Conservation (phyloP, 2,329 filamentous ascomycete genomes). For the Ophiocordyceps sinensis region DNA sequence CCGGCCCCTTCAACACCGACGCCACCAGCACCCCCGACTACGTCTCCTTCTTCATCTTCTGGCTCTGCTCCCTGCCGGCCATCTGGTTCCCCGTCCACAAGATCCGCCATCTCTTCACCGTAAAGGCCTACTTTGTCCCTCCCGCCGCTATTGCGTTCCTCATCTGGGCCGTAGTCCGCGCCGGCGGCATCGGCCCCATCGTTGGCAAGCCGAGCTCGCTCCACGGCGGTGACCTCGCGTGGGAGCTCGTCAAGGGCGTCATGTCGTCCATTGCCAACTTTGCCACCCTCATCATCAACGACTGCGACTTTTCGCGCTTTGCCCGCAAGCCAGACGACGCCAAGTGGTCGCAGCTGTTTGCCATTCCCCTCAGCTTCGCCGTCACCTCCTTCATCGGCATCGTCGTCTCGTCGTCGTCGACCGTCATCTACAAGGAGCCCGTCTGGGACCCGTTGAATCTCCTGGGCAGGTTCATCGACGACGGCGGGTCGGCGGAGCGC, state of each 20-base stretch:
- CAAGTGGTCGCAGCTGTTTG: conserved; percentile 64
- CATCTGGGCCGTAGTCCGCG: conserved; percentile 71
- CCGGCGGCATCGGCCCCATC: conserved; percentile 72
- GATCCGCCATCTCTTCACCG: conserved; percentile 79
- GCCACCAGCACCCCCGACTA: conserved; percentile 65
- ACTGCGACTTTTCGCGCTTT: conserved; percentile 77
- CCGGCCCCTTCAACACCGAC: conserved; percentile 47
- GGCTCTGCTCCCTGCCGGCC: conserved; percentile 64
- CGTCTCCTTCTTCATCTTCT: conserved; percentile 77
- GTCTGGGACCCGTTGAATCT: conserved; percentile 64
- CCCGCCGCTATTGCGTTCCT: conserved; percentile 74
- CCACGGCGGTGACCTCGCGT: conserved; percentile 56
- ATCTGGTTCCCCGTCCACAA: conserved; percentile 85
- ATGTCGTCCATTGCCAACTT: conserved; percentile 90
- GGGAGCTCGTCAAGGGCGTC: conserved; percentile 72
- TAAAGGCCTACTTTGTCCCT: conserved; percentile 76
- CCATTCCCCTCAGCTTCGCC: conserved; percentile 58
- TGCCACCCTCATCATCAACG: conserved; percentile 70
- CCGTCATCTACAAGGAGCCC: conserved; percentile 48
- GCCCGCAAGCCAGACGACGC: conserved; percentile 62
- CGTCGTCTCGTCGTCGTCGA: conserved; percentile 59
- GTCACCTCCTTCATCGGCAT: conserved; percentile 78
- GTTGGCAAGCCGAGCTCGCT: conserved; percentile 50
- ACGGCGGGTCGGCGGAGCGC: conserved; percentile 52
- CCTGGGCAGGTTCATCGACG: conserved; percentile 51